These are phyloP conservation scores for Penicillium hordei DNA, from an alignment of 2,329 filamentous ascomycete genomes.

Conservation along the genomic window DNA sequence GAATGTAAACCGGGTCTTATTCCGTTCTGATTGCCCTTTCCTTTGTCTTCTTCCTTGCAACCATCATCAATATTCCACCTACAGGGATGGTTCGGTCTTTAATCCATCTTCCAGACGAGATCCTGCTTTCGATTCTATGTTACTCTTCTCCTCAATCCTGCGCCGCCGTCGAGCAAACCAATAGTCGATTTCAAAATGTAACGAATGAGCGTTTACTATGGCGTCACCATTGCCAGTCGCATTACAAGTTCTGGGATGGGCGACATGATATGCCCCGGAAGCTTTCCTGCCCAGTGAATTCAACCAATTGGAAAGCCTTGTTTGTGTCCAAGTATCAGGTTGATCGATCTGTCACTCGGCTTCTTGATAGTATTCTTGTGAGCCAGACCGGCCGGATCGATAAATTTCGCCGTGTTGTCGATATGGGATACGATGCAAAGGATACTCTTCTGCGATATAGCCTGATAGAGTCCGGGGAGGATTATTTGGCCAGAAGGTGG, in stretches of 20 bases:
- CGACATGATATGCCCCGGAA: conserved; percentile 62
- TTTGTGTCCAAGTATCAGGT: conserved; percentile 58
- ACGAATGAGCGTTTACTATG: conserved; percentile 74
- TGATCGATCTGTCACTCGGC: conserved; percentile 52
- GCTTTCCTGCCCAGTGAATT: conserved; percentile 52
- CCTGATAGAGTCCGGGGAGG: conserved; percentile 60
- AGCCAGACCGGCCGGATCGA: conserved; percentile 68
- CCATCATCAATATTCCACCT: conserved; percentile 1
- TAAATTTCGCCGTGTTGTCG: conserved; percentile 69
- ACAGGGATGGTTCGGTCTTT: conserved; percentile 38
- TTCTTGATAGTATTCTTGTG: conserved; percentile 69
- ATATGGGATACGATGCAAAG: conserved; percentile 81
- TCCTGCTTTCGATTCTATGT: conserved; percentile 75
- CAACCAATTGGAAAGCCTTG: conserved; percentile 72
- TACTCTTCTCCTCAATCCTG: conserved; percentile 56
- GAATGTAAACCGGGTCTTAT: not conserved
- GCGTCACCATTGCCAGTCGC: conserved; percentile 68
- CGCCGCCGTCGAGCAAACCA: conserved; percentile 58
- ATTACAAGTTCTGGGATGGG: conserved; percentile 74
- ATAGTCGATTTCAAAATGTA: conserved; percentile 63
- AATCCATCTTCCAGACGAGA: conserved; percentile 70
- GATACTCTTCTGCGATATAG: conserved; percentile 73
- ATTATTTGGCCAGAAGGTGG: conserved; percentile 71
- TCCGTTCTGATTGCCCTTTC: not conserved
- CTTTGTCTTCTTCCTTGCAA: not conserved